Percentiles rank a stretch among this genome's conserved stretches.
Conservation (phyloP, 1,139 yeast genomes). For the Suhomyces bokatorum region DNA sequence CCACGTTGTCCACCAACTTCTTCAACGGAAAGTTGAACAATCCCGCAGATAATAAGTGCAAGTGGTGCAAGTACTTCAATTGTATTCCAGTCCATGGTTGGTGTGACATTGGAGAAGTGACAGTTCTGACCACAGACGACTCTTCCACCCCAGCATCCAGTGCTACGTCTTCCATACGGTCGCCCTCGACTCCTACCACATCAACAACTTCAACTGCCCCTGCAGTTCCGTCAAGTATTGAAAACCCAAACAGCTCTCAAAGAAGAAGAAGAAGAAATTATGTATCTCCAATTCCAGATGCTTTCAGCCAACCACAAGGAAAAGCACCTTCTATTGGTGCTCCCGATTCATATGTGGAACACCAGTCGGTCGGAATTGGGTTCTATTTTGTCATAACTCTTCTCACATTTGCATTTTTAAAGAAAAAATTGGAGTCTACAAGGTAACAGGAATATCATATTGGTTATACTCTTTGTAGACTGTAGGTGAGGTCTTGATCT, state of each 20-base stretch:
- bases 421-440: slow-evolving; percentile 9
- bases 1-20: slow-evolving; percentile 50
- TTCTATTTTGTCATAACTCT: slow-evolving; percentile 19
- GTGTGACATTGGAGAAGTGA: slow-evolving; percentile 63
- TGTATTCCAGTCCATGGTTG: slow-evolving; percentile 73
- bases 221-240: slow-evolving; percentile 15
- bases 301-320: neutral
- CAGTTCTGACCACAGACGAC: slow-evolving; percentile 20
- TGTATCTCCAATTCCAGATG: slow-evolving; percentile 1
- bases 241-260: slow-evolving; percentile 5
- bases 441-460: slow-evolving; percentile 1
- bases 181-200: neutral
- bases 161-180: slow-evolving; percentile 7
- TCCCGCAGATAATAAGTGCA: slow-evolving; percentile 33
- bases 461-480: no score
- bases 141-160: slow-evolving; percentile 6
- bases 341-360: slow-evolving; percentile 5
- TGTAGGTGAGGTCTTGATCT: neutral
- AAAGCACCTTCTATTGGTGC: neutral
- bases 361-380: slow-evolving; percentile 19
- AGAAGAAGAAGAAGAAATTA: slow-evolving; percentile 3
- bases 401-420: slow-evolving; percentile 19
- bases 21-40: slow-evolving; percentile 23
- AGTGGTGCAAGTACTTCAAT: slow-evolving; percentile 74
- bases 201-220: slow-evolving; percentile 7